Percentiles rank a stretch among this genome's conserved stretches.
Evolutionary conservation across 2,329 filamentous ascomycete species (phyloP).

Genomic region (Penicillium sp.): DNA sequence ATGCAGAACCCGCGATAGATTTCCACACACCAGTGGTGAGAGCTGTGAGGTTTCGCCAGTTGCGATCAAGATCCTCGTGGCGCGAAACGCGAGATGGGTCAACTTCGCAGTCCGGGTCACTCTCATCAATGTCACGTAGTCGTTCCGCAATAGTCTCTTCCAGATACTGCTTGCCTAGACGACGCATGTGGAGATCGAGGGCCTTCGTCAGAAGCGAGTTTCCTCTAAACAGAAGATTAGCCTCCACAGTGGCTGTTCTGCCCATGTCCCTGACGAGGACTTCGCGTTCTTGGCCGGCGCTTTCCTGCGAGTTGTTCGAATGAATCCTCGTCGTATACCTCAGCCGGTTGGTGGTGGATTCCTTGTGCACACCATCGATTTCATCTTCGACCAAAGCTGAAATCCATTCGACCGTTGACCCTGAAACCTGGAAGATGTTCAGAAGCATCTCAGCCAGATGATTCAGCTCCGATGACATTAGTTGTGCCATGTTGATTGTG

Average conservation of each 20-base stretch:
- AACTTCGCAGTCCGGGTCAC: slow-evolving; percentile 90
- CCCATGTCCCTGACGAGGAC: slow-evolving; percentile 63
- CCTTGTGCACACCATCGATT: slow-evolving; percentile 87
- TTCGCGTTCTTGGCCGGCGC: slow-evolving; percentile 56
- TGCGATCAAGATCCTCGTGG: slow-evolving; percentile 71
- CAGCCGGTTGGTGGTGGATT: slow-evolving; percentile 65
- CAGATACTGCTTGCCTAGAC: slow-evolving; percentile 87
- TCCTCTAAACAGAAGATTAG: slow-evolving; percentile 90
- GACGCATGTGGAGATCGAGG: slow-evolving; percentile 92
- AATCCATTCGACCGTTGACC: slow-evolving; percentile 81
- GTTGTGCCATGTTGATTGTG: slow-evolving; percentile 78
- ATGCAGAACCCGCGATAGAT: slow-evolving; percentile 72
- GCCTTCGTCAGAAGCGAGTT: slow-evolving; percentile 93
- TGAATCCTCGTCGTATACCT: slow-evolving; percentile 64
- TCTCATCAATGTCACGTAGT: slow-evolving; percentile 82
- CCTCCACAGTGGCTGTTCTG: slow-evolving; percentile 69
- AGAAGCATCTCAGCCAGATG: slow-evolving; percentile 81
- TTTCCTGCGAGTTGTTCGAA: slow-evolving; percentile 59
- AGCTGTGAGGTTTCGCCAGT: slow-evolving; percentile 75
- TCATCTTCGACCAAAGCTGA: slow-evolving; percentile 93
- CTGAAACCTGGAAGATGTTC: slow-evolving; percentile 94
- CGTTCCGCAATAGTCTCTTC: slow-evolving; percentile 84
- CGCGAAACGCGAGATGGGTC: slow-evolving; percentile 75
- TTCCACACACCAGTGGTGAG: slow-evolving; percentile 84
- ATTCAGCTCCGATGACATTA: slow-evolving; percentile 73